Conservation (phyloP, 306 rosid genomes). For the Prinsepia uniflora region DNA sequence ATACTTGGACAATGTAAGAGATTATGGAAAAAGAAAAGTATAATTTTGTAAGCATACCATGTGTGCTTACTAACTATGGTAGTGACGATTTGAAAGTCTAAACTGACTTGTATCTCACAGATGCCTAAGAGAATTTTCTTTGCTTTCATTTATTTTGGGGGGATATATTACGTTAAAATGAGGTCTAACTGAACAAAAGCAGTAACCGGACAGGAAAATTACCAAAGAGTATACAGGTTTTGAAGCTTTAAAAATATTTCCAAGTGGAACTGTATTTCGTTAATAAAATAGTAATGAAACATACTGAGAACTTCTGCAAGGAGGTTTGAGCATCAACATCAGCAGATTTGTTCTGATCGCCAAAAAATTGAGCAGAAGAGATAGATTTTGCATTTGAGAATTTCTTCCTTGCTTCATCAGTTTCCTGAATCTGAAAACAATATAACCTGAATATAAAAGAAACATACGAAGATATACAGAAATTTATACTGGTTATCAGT, state of each 20-base stretch:
- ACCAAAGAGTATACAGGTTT: background rate
- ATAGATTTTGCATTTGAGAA: slow-evolving; percentile 91
- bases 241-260: too few relatives aligned
- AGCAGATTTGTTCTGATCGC: slow-evolving; percentile 63
- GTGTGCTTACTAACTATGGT: too few relatives aligned
- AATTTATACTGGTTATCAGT: background rate
- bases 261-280: background rate
- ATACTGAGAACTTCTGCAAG: slow-evolving; percentile 81
- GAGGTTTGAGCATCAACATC: slow-evolving; percentile 61
- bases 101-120: too few relatives aligned
- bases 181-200: background rate
- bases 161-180: background rate
- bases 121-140: too few relatives aligned
- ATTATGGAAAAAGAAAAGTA: background rate
- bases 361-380: slow-evolving; percentile 88
- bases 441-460: background rate
- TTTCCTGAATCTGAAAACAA: slow-evolving; percentile 53
- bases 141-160: too few relatives aligned
- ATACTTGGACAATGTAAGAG: too few relatives aligned
- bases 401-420: slow-evolving; percentile 89
- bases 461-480: background rate
- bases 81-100: too few relatives aligned
- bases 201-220: background rate
- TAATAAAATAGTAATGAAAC: slow-evolving; percentile 16
- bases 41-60: too few relatives aligned